Evolutionary conservation across 177 flowering plant species (phyloP).

Genomic region (Vitis hybrid): DNA sequence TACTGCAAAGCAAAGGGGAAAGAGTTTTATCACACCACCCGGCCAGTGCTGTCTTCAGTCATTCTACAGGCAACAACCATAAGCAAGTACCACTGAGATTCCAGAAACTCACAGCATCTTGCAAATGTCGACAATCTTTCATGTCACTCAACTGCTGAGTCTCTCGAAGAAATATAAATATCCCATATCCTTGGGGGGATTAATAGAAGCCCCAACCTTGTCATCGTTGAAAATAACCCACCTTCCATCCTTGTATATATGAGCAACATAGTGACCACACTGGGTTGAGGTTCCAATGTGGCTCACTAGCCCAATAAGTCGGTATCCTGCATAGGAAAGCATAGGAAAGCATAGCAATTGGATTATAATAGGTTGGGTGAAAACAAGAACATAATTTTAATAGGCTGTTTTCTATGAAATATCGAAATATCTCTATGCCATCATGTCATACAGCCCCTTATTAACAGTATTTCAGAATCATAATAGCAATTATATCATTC

Average conservation of each 20-base stretch:
- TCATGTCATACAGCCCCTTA: too few species aligned
- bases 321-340: slow-evolving; percentile 68
- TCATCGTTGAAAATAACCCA: slow-evolving; percentile 95
- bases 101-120: too few species aligned
- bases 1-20: background rate
- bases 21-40: too few species aligned
- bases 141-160: slow-evolving; percentile 32
- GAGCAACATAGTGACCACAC: slow-evolving; percentile 98
- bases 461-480: too few species aligned
- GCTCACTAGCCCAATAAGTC: slow-evolving; percentile 86
- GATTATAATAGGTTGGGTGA: background rate
- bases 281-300: slow-evolving; percentile 98
- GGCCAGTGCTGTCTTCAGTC: too few species aligned
- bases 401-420: too few species aligned
- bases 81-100: too few species aligned
- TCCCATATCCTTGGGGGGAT: slow-evolving; percentile 97
- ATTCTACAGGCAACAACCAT: too few species aligned
- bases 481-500: too few species aligned
- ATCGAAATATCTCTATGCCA: too few species aligned
- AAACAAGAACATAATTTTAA: background rate
- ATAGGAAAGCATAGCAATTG: background rate
- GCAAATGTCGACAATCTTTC: background rate
- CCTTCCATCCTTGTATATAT: slow-evolving; percentile 80
- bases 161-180: slow-evolving; percentile 95
- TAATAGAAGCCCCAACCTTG: slow-evolving; percentile 84